Percentiles rank a stretch among this genome's conserved stretches.
Evolutionary conservation across 2,329 filamentous ascomycete genomes (phyloP).

Genomic region (Hawksworthiomyces lignivorus): DNA sequence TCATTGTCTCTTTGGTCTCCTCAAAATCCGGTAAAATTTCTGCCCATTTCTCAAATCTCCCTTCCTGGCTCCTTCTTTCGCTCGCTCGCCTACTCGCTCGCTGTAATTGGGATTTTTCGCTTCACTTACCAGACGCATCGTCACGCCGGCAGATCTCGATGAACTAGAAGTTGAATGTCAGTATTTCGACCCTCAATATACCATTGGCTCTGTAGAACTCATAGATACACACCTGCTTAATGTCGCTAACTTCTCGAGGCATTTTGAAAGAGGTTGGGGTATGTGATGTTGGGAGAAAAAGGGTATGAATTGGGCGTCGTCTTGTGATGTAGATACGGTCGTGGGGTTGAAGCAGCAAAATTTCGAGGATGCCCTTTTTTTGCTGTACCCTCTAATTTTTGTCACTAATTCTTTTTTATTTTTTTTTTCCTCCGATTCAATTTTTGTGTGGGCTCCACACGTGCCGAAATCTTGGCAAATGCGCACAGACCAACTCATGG

Average conservation of each 20-base stretch:
- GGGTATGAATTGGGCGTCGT: too few species aligned
- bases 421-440: conserved; percentile 5
- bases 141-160: conserved; percentile 99
- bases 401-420: conserved; percentile 8
- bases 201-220: too few species aligned
- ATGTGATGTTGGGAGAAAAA: conserved; percentile 14
- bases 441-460: conserved; percentile 15
- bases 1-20: too few species aligned
- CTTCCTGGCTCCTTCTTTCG: conserved; percentile 13
- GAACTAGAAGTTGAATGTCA: conserved; percentile 60
- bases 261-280: conserved; percentile 55
- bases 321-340: too few species aligned
- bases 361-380: background rate
- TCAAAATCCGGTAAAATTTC: too few species aligned
- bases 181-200: conserved; percentile 8
- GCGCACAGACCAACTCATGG: background rate
- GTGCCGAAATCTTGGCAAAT: conserved; percentile 4
- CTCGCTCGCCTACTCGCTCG: background rate
- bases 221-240: conserved; percentile 63
- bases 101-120: background rate
- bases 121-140: conserved; percentile 92
- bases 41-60: too few species aligned
- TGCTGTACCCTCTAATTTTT: background rate
- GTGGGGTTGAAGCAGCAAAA: background rate
- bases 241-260: conserved; percentile 96